phyloP scores from a whole-genome alignment of 345 rosid species.

The Litchi chinensis region DNA sequence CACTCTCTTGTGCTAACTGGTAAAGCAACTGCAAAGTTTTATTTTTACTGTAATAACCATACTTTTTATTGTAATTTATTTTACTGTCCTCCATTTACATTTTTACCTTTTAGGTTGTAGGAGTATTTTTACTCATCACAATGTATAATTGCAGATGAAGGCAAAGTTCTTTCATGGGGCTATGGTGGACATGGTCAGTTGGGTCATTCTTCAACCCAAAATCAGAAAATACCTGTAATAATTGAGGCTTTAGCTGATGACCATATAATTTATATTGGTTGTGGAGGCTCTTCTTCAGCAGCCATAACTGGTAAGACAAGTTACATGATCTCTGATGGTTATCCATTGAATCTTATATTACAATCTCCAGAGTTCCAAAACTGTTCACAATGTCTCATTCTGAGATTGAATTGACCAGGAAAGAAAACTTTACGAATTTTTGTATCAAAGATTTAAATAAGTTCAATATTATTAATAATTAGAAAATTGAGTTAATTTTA shows the following conservation, averaged over 20 bases:
- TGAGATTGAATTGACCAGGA: neutral
- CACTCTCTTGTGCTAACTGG: conserved; percentile 91
- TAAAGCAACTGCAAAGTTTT: conserved; percentile 31
- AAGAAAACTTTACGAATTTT: neutral
- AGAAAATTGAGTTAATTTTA: neutral
- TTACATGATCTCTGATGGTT: neutral
- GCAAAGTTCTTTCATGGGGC: conserved; percentile 93
- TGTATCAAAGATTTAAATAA: neutral
- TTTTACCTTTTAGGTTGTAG: neutral
- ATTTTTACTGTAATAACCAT: neutral
- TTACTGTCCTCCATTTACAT: neutral
- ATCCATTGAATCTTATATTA: neutral
- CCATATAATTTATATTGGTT: conserved; percentile 55
- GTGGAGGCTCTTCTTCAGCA: conserved; percentile 94
- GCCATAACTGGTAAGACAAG: conserved; percentile 65
- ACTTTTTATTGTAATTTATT: neutral
- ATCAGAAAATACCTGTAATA: conserved; percentile 54
- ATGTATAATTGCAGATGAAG: conserved; percentile 56
- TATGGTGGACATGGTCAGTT: conserved; percentile 94
- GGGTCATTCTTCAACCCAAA: conserved; percentile 64
- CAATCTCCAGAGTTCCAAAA: neutral
- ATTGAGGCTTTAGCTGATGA: conserved; percentile 71
- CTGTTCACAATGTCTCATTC: neutral
- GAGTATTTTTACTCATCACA: conserved; percentile 7
- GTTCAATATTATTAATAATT: neutral